Conservation (phyloP, 768 basidiomycete species). For the Leccinum subgranulosum region DNA sequence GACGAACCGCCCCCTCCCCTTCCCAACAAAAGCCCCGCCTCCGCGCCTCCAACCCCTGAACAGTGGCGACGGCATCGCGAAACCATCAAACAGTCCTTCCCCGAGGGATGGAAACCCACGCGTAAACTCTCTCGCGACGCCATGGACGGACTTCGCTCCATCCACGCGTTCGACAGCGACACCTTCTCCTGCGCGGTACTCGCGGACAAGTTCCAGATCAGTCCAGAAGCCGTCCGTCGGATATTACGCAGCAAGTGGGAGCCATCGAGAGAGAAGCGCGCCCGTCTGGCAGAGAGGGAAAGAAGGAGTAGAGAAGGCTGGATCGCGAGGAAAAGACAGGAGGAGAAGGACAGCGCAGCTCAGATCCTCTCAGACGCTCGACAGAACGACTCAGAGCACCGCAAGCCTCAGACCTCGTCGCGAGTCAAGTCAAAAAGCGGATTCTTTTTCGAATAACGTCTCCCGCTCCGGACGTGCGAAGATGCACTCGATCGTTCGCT, state of each 20-base stretch:
- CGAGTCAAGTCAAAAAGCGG: constrained; percentile 33
- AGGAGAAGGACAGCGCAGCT: constrained; percentile 39
- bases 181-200: constrained; percentile 64
- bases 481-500: not conserved
- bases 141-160: constrained; percentile 73
- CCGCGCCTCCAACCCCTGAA: constrained; percentile 36
- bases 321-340: constrained; percentile 36
- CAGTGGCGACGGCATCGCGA: constrained; percentile 51
- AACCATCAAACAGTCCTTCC: constrained; percentile 52
- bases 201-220: constrained; percentile 75
- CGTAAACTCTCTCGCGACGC: constrained; percentile 79
- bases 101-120: constrained; percentile 73
- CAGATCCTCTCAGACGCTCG: constrained; percentile 29
- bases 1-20: constrained; percentile 29
- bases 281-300: constrained; percentile 49
- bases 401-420: constrained; percentile 12
- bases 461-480: constrained; percentile 12
- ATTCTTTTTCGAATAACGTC: constrained; percentile 41
- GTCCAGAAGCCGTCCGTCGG: constrained; percentile 75
- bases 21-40: constrained; percentile 14
- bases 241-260: constrained; percentile 77
- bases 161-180: constrained; percentile 61
- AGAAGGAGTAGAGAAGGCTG: constrained; percentile 41
- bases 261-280: constrained; percentile 52
- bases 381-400: constrained; percentile 9